Percentiles rank a stretch among this genome's conserved stretches.
phyloP scores from a whole-genome alignment of 2,329 filamentous ascomycete genomes.

The Phyllosticta capitalensis region DNA sequence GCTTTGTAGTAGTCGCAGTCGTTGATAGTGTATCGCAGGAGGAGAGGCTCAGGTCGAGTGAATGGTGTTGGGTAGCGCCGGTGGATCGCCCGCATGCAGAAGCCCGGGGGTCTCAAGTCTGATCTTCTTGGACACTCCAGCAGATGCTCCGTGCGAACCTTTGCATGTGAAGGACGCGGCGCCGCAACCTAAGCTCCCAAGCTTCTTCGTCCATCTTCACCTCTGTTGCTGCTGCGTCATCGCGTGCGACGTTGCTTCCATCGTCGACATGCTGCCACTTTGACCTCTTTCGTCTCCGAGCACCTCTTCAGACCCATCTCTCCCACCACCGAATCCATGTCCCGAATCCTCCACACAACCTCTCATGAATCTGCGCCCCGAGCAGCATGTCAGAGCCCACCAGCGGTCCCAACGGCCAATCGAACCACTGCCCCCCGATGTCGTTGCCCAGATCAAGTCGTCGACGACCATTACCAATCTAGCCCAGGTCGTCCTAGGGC shows the following conservation, averaged over 20 bases:
- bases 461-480: conserved; percentile 71
- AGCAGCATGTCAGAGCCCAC: conserved; percentile 1
- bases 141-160: not conserved
- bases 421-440: conserved; percentile 57
- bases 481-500: conserved; percentile 58
- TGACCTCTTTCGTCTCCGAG: too few species aligned
- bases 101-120: conserved; percentile 5
- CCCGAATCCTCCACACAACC: not conserved
- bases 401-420: conserved; percentile 36
- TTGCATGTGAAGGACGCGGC: not conserved
- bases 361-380: conserved; percentile 6
- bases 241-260: too few species aligned
- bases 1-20: too few species aligned
- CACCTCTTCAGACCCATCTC: not conserved
- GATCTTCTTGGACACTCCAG: conserved; percentile 6
- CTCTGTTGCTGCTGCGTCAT: too few species aligned
- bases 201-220: too few species aligned
- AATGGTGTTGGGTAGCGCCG: conserved; percentile 3
- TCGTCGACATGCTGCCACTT: too few species aligned
- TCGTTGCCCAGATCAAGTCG: conserved; percentile 72
- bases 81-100: conserved; percentile 8
- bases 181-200: not conserved
- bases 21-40: not conserved
- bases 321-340: not conserved
- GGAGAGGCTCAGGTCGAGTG: not conserved